These are phyloP conservation scores for Capsicum rhomboideum DNA, from an alignment of 257 asterid species.

Conservation along the genomic window DNA sequence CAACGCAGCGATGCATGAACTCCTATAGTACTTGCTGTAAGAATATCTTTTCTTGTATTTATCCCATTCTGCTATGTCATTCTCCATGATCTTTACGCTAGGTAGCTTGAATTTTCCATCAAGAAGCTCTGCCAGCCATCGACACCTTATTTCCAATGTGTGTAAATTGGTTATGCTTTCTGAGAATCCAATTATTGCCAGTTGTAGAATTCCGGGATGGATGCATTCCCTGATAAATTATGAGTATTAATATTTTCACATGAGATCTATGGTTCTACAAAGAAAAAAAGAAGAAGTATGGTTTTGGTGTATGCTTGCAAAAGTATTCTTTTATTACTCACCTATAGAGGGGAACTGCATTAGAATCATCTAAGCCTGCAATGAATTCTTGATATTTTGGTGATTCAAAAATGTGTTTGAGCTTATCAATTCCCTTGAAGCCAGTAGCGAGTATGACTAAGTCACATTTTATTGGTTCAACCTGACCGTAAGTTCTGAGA, in stretches of 20 bases:
- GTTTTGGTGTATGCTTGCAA: too few species aligned
- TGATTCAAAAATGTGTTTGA: slow-evolving; percentile 22
- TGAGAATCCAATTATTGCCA: slow-evolving; percentile 39
- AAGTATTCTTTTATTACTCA: neutral
- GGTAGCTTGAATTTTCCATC: slow-evolving; percentile 40
- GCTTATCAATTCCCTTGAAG: slow-evolving; percentile 32
- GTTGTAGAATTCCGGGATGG: slow-evolving; percentile 38
- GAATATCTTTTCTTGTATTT: slow-evolving; percentile 26
- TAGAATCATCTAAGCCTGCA: slow-evolving; percentile 4
- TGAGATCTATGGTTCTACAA: too few species aligned
- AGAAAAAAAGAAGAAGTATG: too few species aligned
- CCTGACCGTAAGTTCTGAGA: slow-evolving; percentile 28
- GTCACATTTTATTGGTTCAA: slow-evolving; percentile 19
- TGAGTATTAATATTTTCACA: neutral
- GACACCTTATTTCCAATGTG: slow-evolving; percentile 15
- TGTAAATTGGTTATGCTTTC: slow-evolving; percentile 31
- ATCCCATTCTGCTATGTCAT: neutral
- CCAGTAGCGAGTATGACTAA: slow-evolving; percentile 43
- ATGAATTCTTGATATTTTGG: slow-evolving; percentile 16
- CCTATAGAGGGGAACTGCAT: slow-evolving; percentile 35
- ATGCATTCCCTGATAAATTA: slow-evolving; percentile 24
- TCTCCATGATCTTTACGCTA: slow-evolving; percentile 33
- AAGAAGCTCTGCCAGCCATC: slow-evolving; percentile 39
- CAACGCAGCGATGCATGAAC: slow-evolving; percentile 26
- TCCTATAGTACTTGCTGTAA: slow-evolving; percentile 20